Evolutionary conservation across 805 yeast genomes (phyloP), one percentile per base, ranked within the genome.

Genomic region (Torulaspora quercuum): DNA sequence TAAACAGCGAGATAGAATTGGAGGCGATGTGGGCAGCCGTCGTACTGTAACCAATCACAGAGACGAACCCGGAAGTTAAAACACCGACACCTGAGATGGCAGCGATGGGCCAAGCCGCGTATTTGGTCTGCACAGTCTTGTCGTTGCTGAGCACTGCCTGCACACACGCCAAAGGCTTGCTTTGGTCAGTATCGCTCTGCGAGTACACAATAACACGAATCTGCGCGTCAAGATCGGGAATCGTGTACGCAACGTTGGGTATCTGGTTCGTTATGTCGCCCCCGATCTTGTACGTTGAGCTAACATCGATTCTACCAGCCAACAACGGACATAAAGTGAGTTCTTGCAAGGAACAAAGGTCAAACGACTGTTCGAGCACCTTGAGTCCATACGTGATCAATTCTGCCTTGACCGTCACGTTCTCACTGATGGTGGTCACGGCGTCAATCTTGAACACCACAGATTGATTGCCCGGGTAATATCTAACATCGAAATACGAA

Each of bases 1-100:
- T 78, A 64, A 92, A 92, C 44, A 92, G 69, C 1, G 97, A 85
- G 57, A 90, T 81, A 11, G 95, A 82, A 66, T 92, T 92, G 12
- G 96, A 83, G n/a, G 97, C 95, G 55, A 92, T 88, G 59, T 92
- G 97, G 3, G 96, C 89, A 2, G 98, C 95, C 1, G 97, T 90
- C 43, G 80, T 78, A 12, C 92, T 80, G 59, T 89, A 92, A 7
- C 97, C 97, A 47, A 82, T 71, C 25, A 88, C 78, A 0, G 95
- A 85, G 22, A 87, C 78, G 38, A 87, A 73, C 15, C 95, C 95
- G 1, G 97, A 84, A 3, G 94, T 82, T 29, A 88, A 59, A 32
- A 92, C 74, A 42, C 97, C 97, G 29, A 86, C 59, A 32, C 95
- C 94, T 3, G 96, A 77, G 27, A 92, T 74, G 14, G 87, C 89